Base-by-base conservation (phyloP, 306 rosid genomes). In the Malus asiatica region DNA sequence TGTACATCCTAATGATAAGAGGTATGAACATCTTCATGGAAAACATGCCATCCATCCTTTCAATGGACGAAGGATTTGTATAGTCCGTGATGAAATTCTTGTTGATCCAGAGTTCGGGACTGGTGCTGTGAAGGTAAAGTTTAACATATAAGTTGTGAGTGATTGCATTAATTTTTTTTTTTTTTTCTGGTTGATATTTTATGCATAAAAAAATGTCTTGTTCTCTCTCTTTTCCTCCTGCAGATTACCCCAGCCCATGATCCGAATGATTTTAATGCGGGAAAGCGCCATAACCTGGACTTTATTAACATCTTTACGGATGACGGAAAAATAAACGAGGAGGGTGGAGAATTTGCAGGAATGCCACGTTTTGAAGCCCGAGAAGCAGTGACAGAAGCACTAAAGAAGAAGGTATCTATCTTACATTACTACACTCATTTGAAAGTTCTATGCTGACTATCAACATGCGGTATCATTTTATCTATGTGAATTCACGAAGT, bases 241-340 rank as follows among this genome's bases (percentile, higher is more conserved):
- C 90, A 95, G 97, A 95, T 95, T 75, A 92, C 97, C 80, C 99
- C 97, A 6, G 99, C 99, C 63, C 99, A 95, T 87, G 99, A 92
- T 88, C 97, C 97, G 11, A 92, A 95, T 78, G 99, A 95, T 83
- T 95, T 95, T 82, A 90, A 88, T 67, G 97, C 89, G 65, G 97
- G 97, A 69, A 90, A 89, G 76, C 93, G 96, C 19, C 96, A 95
- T 86, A 87, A 83, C 27, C 93, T 92, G 77, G 93, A 90, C 35
- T 90, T 88, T 73, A 88, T 95, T 72, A 95, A 87, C 63, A 84
- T 92, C 81, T 87, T 95, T 80, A 90, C 92, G 2, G 97, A 92
- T 58, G 97, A 95, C 73, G 99, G 99, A 72, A 87, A 89, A 77
- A 89, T 95, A 83, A 92, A 90, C 83, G 79, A 86, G 81, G 83